Evolutionary conservation across 176 grass and related monocot genomes (phyloP).

Genomic region (Musa schizocarpa): DNA sequence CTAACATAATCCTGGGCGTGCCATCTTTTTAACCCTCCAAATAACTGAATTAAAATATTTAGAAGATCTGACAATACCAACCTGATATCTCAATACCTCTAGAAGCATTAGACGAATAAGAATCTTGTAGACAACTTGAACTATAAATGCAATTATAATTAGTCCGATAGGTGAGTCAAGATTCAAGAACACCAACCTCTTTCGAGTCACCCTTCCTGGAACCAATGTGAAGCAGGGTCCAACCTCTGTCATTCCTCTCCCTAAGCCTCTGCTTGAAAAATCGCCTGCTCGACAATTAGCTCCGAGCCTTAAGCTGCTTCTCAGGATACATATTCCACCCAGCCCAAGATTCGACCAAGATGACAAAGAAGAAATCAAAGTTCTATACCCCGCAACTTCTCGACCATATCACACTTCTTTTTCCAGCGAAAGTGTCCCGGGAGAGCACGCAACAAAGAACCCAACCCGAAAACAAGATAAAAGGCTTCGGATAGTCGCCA

Average conservation of each 20-base stretch:
- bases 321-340: constrained; percentile 34
- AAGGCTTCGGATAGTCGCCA: constrained; percentile 30
- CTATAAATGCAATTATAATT: too few relatives aligned
- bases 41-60: not conserved
- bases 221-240: constrained; percentile 73
- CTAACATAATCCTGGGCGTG: not conserved
- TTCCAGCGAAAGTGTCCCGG: too few relatives aligned
- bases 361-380: not conserved
- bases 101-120: not conserved
- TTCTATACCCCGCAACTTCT: not conserved
- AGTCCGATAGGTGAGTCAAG: not conserved
- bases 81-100: not conserved
- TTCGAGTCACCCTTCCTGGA: constrained; percentile 75
- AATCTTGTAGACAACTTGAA: not conserved
- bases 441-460: not conserved
- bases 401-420: not conserved
- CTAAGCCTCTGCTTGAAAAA: constrained; percentile 16
- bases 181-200: constrained; percentile 35
- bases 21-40: not conserved
- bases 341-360: not conserved
- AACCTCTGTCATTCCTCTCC: constrained; percentile 56
- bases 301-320: constrained; percentile 9
- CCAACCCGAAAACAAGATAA: not conserved
- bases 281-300: constrained; percentile 16
- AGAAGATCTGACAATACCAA: not conserved